Base-by-base conservation (phyloP, 176 grass and related monocot species). In the Triticum monococcum region DNA sequence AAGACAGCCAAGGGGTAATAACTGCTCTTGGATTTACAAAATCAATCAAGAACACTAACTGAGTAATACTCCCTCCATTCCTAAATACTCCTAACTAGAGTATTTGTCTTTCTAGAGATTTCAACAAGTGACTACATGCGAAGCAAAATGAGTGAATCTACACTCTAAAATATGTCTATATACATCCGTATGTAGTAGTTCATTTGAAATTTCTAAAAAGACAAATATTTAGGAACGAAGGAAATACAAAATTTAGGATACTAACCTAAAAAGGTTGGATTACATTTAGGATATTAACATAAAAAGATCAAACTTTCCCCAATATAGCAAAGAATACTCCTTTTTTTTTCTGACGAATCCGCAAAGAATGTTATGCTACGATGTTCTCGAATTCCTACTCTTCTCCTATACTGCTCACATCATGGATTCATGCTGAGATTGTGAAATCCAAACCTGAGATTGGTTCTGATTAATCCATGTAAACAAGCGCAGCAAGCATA, bases 271-370 rank as follows among this genome's bases (percentile, higher is more conserved):
- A 75, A 25, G 43, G 13, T 13, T 75, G 17, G 3, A 60, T 57
- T 32, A 24, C 64, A 70, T 9, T 33, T 59, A 14, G 7, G 35
- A 77, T 16, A 68, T 4, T 45, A 45, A 45, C 48, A 71, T 48
- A 40, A 86, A 52, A 83, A 79, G 24, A 24, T 57, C 18, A 31
- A 66, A 72, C 31, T 65, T 83, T 65, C 54, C 11, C 54, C 40
- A 64, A 83, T 16, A 56, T 77, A 62, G n/a, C 17, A 56, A 32
- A 56, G 8, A 62, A 11, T 62, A 9, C 11, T 62, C 22, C 41
- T 45, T 46, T 59, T 56, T 54, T 57, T 20, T 16, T 5, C 48
- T 57, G 54, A 57, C 18, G 54, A 57, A 57, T 57, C 54, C 20
- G 17, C 54, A 22, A 22, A 59, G 54, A 59, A 59, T 59, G 54